Base-by-base conservation (phyloP, 306 rosid species). In the Quercus gilva region DNA sequence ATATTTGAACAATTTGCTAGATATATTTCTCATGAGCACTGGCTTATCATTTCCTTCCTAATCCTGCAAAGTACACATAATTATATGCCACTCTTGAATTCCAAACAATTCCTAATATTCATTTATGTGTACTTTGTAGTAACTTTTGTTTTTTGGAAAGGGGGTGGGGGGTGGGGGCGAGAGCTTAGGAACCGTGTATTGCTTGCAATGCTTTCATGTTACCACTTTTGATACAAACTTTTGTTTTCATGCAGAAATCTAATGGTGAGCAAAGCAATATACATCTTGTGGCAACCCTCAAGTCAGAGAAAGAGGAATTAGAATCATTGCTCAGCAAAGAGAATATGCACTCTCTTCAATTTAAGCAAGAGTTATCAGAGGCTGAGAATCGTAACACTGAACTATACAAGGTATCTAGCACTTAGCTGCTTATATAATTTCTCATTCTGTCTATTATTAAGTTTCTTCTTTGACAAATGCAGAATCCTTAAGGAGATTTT, bases 341-440 rank as follows among this genome's bases (percentile, higher is more conserved):
- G 86, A 92, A 80, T 84, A 73, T 81, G 71, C 91, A 83, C 57
- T 69, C 88, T 84, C 83, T 91, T 74, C 93, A 92, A 80, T 85
- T 94, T 69, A 94, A 87, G 85, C 94, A 94, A 91, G 97, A 92
- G 69, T 73, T 94, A 81, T 78, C 77, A 13, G 97, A 91, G 55
- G 91, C 92, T 1, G 94, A 92, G 87, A 77, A 87, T 77, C 91
- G 94, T 58, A 91, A 87, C 73, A 55, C 93, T 28, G 97, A 94
- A 64, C 94, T 94, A 25, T 94, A 92, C 90, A 92, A 92, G 97
- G 97, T 93, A 87, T 63, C 71, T 57, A 60, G 71, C 23, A 49
- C 53, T 41, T 41, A 41, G 0, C 45, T 55, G 56, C 68, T 64
- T 49, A 5, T 23, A 43, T 57, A 78, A 70, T 19, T 57, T 49